phyloP scores from a whole-genome alignment of 2,329 filamentous ascomycete genomes.

The Esteya vermicola region DNA sequence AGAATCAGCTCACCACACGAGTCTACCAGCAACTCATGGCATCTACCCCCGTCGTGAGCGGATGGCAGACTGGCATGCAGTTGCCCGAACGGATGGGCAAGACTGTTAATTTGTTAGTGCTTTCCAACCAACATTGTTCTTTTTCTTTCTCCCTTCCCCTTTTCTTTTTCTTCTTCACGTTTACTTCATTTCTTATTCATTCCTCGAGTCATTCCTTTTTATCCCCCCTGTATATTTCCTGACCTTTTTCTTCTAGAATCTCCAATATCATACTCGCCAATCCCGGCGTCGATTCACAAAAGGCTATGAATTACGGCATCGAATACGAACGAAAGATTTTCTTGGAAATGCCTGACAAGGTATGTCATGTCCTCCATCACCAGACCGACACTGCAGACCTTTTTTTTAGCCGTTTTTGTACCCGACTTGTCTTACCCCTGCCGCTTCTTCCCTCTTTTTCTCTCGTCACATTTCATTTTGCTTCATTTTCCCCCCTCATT shows the following conservation, averaged over 20 bases:
- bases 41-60: conserved; percentile 16
- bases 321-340: conserved; percentile 34
- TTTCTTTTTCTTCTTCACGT: neutral
- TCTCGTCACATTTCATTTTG: neutral
- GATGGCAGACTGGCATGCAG: conserved; percentile 25
- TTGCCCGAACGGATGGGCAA: conserved; percentile 27
- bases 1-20: conserved; percentile 19
- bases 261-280: conserved; percentile 35
- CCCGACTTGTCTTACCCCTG: neutral
- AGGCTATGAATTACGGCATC: conserved; percentile 26
- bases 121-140: neutral
- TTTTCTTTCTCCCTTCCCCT: neutral
- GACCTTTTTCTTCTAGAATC: conserved; percentile 23
- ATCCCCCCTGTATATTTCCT: too few relatives aligned
- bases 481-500: neutral
- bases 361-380: conserved; percentile 17
- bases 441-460: neutral
- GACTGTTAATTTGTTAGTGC: conserved; percentile 26
- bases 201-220: neutral
- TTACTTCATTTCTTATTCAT: too few relatives aligned
- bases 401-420: neutral
- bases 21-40: conserved; percentile 17
- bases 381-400: neutral
- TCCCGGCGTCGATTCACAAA: conserved; percentile 23
- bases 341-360: conserved; percentile 31